Evolutionary conservation across 176 grass and related monocot species (phyloP).

Genomic region (Eleusine coracana): DNA sequence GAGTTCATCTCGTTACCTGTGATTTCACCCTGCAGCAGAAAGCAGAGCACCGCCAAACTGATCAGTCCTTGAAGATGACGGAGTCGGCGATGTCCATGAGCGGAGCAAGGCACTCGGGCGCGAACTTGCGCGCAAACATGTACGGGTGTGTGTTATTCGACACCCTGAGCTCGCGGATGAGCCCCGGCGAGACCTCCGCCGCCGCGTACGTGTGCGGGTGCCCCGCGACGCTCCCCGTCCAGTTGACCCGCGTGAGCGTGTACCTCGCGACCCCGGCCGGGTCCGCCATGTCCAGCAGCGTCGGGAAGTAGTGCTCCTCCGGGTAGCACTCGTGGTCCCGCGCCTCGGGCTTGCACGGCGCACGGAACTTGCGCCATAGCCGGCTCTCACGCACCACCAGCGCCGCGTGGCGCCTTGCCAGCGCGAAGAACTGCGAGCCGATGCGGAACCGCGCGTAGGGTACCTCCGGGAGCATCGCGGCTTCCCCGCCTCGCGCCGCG

Average conservation of each 20-base stretch:
- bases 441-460: slow-evolving; percentile 75
- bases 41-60: neutral
- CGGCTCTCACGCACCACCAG: slow-evolving; percentile 72
- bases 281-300: slow-evolving; percentile 82
- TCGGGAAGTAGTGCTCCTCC: slow-evolving; percentile 97
- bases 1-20: too few relatives aligned
- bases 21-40: too few relatives aligned
- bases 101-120: slow-evolving; percentile 64
- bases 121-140: slow-evolving; percentile 93
- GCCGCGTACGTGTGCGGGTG: slow-evolving; percentile 70
- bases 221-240: slow-evolving; percentile 75
- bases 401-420: slow-evolving; percentile 68
- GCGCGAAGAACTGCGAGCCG: slow-evolving; percentile 92
- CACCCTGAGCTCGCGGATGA: slow-evolving; percentile 50
- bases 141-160: slow-evolving; percentile 42
- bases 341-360: slow-evolving; percentile 57
- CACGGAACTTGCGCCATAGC: slow-evolving; percentile 82
- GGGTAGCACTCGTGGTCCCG: slow-evolving; percentile 63
- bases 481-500: slow-evolving; percentile 68
- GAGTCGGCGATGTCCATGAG: slow-evolving; percentile 67
- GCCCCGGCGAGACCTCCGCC: slow-evolving; percentile 49
- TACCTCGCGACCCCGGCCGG: slow-evolving; percentile 58
- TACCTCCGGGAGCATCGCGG: slow-evolving; percentile 75
- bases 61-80: slow-evolving; percentile 74
- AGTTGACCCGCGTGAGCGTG: slow-evolving; percentile 86